phyloP scores from a whole-genome alignment of 225 moss, liverwort and hornwort species.

The Bryoerythrophyllum caledonicum region DNA sequence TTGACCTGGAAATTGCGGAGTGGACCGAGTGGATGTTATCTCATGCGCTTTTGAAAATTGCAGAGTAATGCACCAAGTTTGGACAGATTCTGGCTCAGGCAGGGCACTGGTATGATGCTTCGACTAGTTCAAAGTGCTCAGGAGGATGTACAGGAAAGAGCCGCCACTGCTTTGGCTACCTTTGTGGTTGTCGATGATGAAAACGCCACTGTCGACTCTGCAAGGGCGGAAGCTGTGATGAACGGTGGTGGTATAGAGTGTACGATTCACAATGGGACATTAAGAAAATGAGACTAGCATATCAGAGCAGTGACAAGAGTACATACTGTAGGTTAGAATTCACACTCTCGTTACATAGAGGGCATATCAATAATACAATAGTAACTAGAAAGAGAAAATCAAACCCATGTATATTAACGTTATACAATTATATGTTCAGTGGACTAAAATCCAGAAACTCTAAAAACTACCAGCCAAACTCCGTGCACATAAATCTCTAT shows the following conservation, averaged over 20 bases:
- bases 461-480: neutral
- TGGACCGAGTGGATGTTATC: conserved; percentile 95
- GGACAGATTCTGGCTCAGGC: conserved; percentile 85
- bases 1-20: conserved; percentile 45
- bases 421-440: conserved; percentile 8
- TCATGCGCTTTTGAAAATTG: conserved; percentile 76
- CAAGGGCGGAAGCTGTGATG: conserved; percentile 92
- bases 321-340: too few relatives aligned
- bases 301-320: too few relatives aligned
- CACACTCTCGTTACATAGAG: too few relatives aligned
- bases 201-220: conserved; percentile 79
- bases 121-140: conserved; percentile 74
- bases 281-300: too few relatives aligned
- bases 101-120: conserved; percentile 88
- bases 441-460: neutral
- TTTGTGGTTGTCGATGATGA: conserved; percentile 94
- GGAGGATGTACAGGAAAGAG: conserved; percentile 92
- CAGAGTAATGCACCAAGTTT: conserved; percentile 72
- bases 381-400: too few relatives aligned
- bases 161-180: conserved; percentile 88
- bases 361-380: too few relatives aligned
- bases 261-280: neutral
- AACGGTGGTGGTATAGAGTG: conserved; percentile 71
- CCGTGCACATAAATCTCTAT: neutral
- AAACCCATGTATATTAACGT: conserved; percentile 3